Evolutionary conservation across 2,329 filamentous ascomycete genomes (phyloP), one percentile per base, ranked within the genome.

Genomic region (Talaromyces pinophilus): DNA sequence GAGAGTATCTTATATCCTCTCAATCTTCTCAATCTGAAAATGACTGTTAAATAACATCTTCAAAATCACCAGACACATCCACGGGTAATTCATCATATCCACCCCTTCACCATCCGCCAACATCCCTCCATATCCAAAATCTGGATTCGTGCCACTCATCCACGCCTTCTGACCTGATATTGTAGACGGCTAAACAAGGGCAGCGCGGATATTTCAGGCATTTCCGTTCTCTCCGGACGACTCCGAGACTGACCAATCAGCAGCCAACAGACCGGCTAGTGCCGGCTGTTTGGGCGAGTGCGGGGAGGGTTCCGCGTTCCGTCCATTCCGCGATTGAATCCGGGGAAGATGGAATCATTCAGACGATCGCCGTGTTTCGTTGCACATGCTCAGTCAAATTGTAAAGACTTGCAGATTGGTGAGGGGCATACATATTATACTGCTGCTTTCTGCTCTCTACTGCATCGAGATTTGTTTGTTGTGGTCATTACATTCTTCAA

Each of bases 121-220:
- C 64, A 50, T 66, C 64, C 59, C n/a, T 38, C 40, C 22, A 33
- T 42, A 46, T 40, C 33, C 22, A 66, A 44, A 38, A 35, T 52
- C 59, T 46, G 50, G 28, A 25, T 42, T 59, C 19, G 25, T 59
- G 38, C 8, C 40, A 40, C 15, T 44, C 30, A 25, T 64, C 38
- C 11, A 50, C 22, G 30, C 38, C 25, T 19, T 59, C 42, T 40
- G 54, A 38, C 25, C 13, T 40, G 11, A 57, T 35, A 40, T 48
- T 57, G 25, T 17, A 6, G 62, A n/a, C 63, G 64, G 64, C 33
- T 66, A 66, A 40, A 38, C 40, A 54, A 66, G 59, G 64, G 13
- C 22, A 44, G 40, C 11, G 2, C 60, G 61, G 65, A 60, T 63
- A 67, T 60, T 60, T 42, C 44, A 59, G 60, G 65, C 15, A 17